Evolutionary conservation across 257 asterid genomes (phyloP).

Genomic region (Nicotiana otophora): DNA sequence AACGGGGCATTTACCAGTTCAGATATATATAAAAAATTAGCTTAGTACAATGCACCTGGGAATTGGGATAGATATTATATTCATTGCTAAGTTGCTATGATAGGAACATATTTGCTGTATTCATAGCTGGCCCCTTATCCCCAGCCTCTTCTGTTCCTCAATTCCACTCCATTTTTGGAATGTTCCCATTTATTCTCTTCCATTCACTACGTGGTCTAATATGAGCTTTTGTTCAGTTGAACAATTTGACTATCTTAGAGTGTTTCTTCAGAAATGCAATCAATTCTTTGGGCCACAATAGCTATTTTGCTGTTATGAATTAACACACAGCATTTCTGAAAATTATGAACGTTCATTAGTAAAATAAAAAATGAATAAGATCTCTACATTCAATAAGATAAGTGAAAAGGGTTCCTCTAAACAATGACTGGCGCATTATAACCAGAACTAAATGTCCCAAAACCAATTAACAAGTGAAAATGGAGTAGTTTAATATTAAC

Average conservation of each 20-base stretch:
- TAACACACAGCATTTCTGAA: too few relatives aligned
- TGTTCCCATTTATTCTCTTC: neutral
- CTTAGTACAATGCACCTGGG: neutral
- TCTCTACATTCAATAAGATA: too few relatives aligned
- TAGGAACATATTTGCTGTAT: neutral
- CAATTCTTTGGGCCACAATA: neutral
- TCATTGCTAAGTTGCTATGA: neutral
- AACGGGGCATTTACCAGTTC: neutral
- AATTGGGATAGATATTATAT: neutral
- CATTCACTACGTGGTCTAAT: neutral
- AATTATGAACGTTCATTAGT: too few relatives aligned
- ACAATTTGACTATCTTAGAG: neutral
- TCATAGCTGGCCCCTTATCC: neutral
- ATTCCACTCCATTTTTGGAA: neutral
- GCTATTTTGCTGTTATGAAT: neutral
- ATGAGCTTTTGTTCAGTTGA: neutral
- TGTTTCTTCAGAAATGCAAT: neutral
- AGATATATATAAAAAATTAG: neutral
- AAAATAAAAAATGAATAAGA: too few relatives aligned
- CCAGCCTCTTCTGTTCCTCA: neutral
- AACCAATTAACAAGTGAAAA: too few relatives aligned
- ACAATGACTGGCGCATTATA: too few relatives aligned
- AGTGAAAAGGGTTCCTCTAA: too few relatives aligned
- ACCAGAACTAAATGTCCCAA: too few relatives aligned
- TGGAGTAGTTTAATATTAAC: too few relatives aligned